phyloP scores from a whole-genome alignment of 331 rosid species.

The Quercus tomentella region DNA sequence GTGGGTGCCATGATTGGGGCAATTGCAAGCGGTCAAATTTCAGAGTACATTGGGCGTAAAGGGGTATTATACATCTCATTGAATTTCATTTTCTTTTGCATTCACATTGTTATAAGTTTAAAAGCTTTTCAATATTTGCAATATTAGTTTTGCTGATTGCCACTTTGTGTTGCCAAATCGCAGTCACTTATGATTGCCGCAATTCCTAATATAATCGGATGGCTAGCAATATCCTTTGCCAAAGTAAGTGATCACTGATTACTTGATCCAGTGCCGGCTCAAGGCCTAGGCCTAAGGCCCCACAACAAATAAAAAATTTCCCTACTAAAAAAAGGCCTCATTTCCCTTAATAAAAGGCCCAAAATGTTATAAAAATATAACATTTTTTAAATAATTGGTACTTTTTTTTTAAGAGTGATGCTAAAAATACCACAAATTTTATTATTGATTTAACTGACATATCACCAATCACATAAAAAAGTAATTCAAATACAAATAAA shows the following conservation, averaged over 20 bases:
- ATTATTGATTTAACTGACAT: too few relatives aligned
- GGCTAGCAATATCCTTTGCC: conserved; percentile 89
- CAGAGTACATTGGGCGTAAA: conserved; percentile 79
- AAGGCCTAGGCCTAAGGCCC: too few relatives aligned
- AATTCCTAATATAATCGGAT: conserved; percentile 80
- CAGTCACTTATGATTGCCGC: conserved; percentile 90
- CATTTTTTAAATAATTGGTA: too few relatives aligned
- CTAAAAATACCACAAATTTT: too few relatives aligned
- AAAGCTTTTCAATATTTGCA: not conserved
- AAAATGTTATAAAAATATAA: too few relatives aligned
- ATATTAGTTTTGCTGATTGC: not conserved
- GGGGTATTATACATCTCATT: conserved; percentile 47
- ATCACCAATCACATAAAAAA: too few relatives aligned
- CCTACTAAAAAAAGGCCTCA: too few relatives aligned
- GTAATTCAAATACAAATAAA: too few relatives aligned
- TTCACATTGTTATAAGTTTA: not conserved
- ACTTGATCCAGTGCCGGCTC: too few relatives aligned
- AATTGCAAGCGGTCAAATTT: conserved; percentile 78
- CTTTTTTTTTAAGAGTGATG: too few relatives aligned
- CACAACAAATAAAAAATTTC: too few relatives aligned
- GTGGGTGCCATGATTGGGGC: conserved; percentile 96
- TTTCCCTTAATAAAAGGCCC: too few relatives aligned
- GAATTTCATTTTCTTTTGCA: not conserved
- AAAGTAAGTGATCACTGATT: conserved; percentile 40
- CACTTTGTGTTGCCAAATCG: conserved; percentile 27